phyloP scores from a whole-genome alignment of 371 early-diverging fungal species.

The Mortierella sp. region DNA sequence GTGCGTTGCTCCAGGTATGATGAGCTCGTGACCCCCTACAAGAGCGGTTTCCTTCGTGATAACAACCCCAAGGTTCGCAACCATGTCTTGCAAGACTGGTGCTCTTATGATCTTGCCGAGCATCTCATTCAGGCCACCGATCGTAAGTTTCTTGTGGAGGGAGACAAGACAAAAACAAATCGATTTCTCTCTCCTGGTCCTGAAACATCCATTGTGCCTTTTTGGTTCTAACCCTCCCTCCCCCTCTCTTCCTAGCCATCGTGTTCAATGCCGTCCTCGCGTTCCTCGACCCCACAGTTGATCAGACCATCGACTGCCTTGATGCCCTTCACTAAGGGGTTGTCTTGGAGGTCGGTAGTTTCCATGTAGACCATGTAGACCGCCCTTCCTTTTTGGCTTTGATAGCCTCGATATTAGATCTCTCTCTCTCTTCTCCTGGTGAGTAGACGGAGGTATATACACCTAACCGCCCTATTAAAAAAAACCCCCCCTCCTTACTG shows the following conservation, averaged over 20 bases:
- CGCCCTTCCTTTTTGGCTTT: too few species aligned
- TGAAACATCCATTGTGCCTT: too few species aligned
- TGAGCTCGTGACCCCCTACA: constrained; percentile 22
- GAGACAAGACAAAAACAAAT: too few species aligned
- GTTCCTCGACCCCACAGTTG: constrained; percentile 4
- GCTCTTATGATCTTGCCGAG: constrained; percentile 2
- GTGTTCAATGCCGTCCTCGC: constrained; percentile 15
- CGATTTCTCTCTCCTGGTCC: too few species aligned
- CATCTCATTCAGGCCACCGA: constrained; percentile 4
- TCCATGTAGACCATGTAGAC: too few species aligned
- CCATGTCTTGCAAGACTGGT: constrained; percentile 5
- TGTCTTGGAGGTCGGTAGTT: too few species aligned
- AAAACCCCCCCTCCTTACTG: too few species aligned
- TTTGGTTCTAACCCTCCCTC: not conserved
- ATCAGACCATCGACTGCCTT: not conserved
- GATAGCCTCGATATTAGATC: too few species aligned
- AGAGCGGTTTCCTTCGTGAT: constrained; percentile 15
- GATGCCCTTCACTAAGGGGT: not conserved
- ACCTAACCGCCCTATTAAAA: too few species aligned
- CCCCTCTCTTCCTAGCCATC: not conserved
- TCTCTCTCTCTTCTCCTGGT: too few species aligned
- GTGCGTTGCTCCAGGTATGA: constrained; percentile 9
- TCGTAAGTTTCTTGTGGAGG: too few species aligned
- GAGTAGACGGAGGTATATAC: too few species aligned
- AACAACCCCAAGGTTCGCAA: constrained; percentile 13